phyloP scores from a whole-genome alignment of 2,329 filamentous ascomycete species.

The Bertia moriformis region DNA sequence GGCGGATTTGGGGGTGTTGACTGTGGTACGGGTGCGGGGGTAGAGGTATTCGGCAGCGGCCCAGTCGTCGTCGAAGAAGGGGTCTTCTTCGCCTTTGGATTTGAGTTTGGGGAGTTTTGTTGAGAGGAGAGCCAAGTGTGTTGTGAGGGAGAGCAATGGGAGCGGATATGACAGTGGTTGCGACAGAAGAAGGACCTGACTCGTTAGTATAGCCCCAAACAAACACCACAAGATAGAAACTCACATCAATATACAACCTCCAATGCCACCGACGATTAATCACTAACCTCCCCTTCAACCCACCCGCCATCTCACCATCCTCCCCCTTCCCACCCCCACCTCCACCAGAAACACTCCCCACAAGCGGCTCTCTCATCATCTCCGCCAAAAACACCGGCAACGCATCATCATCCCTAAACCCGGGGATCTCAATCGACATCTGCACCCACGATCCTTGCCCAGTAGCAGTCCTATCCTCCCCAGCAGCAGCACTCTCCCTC shows the following conservation, averaged over 20 bases:
- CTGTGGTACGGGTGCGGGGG: constrained; percentile 26
- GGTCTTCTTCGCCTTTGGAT: constrained; percentile 86
- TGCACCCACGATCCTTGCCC: constrained; percentile 61
- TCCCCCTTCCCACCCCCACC: background rate
- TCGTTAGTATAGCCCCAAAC: constrained; percentile 4
- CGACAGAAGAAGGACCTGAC: constrained; percentile 79
- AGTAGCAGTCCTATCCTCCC: no score
- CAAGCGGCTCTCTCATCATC: constrained; percentile 77
- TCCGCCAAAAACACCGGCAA: constrained; percentile 73
- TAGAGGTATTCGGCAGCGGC: constrained; percentile 69
- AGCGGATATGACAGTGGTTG: constrained; percentile 84
- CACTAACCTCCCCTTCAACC: constrained; percentile 56
- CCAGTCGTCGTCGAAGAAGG: constrained; percentile 97
- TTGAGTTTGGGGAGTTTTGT: constrained; percentile 73
- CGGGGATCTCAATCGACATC: constrained; percentile 80
- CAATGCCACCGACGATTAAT: constrained; percentile 92
- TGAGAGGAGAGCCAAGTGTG: constrained; percentile 79
- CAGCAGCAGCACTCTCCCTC: constrained; percentile 11
- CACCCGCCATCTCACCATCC: constrained; percentile 32
- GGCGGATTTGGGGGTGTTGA: constrained; percentile 3
- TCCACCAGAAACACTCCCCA: constrained; percentile 21
- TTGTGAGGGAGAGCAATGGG: constrained; percentile 80
- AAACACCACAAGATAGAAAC: constrained; percentile 17
- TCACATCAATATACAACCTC: constrained; percentile 86
- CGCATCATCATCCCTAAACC: constrained; percentile 78